Percentiles rank a stretch among this genome's conserved stretches.
These are phyloP conservation scores for Leccinellum luteum DNA, from an alignment of 768 basidiomycete genomes.

Conservation along the genomic window DNA sequence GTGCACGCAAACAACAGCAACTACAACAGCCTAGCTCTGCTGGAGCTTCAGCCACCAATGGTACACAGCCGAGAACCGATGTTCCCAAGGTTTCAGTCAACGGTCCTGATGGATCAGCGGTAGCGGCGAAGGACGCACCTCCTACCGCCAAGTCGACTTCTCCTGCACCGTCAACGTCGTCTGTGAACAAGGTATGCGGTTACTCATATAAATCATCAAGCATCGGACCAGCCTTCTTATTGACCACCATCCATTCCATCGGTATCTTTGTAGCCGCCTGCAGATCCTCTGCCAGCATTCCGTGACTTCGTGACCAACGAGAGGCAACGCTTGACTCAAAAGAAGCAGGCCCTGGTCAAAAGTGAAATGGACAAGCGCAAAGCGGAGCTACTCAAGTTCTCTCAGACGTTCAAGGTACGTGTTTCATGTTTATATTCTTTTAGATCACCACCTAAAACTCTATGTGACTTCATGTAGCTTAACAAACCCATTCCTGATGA, in stretches of 20 bases:
- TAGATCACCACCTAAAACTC: not conserved
- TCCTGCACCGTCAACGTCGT: slow-evolving; percentile 49
- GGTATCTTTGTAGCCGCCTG: slow-evolving; percentile 48
- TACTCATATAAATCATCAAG: not conserved
- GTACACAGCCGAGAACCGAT: slow-evolving; percentile 38
- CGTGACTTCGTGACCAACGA: slow-evolving; percentile 91
- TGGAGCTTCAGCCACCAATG: slow-evolving; percentile 30
- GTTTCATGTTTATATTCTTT: not conserved
- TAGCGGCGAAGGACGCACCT: slow-evolving; percentile 40
- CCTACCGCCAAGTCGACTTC: slow-evolving; percentile 63
- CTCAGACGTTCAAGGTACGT: slow-evolving; percentile 88
- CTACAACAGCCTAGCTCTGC: slow-evolving; percentile 22
- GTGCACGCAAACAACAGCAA: slow-evolving; percentile 60
- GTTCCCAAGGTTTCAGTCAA: slow-evolving; percentile 76
- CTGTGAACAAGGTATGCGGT: slow-evolving; percentile 50
- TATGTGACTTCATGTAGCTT: slow-evolving; percentile 45
- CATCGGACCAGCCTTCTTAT: slow-evolving; percentile 3
- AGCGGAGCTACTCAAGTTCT: slow-evolving; percentile 91
- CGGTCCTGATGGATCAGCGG: slow-evolving; percentile 66
- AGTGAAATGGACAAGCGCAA: slow-evolving; percentile 93
- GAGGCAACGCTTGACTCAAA: slow-evolving; percentile 85
- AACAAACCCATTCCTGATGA: slow-evolving; percentile 96
- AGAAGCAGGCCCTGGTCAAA: slow-evolving; percentile 85
- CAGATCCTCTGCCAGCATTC: slow-evolving; percentile 81
- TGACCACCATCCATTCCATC: slow-evolving; percentile 1